These are phyloP conservation scores for Boletus rubroflammeus DNA, from an alignment of 768 basidiomycete genomes.

Conservation along the genomic window DNA sequence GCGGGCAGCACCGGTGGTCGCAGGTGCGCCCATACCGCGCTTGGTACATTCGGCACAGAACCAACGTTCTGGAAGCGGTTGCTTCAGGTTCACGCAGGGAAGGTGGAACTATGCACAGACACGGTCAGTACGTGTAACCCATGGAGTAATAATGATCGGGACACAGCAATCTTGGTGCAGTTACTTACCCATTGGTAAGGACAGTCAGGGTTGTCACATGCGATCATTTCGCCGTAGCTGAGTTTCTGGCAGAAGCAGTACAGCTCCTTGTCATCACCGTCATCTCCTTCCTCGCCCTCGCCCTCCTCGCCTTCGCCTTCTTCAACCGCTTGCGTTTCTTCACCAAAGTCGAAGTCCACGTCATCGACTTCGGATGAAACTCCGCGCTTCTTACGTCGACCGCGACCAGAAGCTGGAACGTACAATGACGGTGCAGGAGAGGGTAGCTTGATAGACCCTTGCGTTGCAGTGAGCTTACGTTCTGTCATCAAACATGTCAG, in stretches of 20 bases:
- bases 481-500: constrained; percentile 17
- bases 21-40: constrained; percentile 33
- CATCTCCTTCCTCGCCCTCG: constrained; percentile 47
- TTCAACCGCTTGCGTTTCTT: constrained; percentile 28
- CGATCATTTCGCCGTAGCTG: constrained; percentile 68
- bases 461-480: constrained; percentile 28
- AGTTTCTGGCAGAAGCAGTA: constrained; percentile 64
- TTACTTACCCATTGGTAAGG: constrained; percentile 60
- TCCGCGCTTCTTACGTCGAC: constrained; percentile 35
- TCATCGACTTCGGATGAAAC: constrained; percentile 35
- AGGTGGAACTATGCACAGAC: constrained; percentile 51
- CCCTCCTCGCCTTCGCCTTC: constrained; percentile 34
- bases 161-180: not conserved
- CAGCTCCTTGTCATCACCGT: constrained; percentile 52
- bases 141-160: not conserved
- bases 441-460: constrained; percentile 33
- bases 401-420: constrained; percentile 26
- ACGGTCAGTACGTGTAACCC: constrained; percentile 10
- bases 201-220: constrained; percentile 56
- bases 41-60: constrained; percentile 54
- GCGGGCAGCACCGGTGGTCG: constrained; percentile 27
- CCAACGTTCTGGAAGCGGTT: constrained; percentile 55
- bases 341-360: constrained; percentile 33
- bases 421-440: constrained; percentile 34
- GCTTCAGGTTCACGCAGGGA: constrained; percentile 54